Evolutionary conservation across 495 filamentous ascomycete species (phyloP).

Genomic region (Aspergillus ellipticus): DNA sequence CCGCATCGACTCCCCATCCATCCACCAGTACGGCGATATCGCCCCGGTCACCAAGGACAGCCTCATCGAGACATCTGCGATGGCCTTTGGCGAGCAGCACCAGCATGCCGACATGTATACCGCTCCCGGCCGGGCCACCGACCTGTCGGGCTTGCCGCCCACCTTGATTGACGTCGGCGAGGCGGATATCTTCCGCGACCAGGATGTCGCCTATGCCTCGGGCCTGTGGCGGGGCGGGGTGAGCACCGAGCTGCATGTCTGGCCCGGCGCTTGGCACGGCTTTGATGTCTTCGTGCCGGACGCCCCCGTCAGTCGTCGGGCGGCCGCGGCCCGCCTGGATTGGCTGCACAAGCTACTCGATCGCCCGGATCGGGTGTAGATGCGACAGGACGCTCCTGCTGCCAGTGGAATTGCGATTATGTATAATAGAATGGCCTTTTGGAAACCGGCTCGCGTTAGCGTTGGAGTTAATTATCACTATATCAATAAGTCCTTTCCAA

Average conservation of each 20-base stretch:
- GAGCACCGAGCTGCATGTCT: constrained; percentile 48
- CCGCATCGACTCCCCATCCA: constrained; percentile 1
- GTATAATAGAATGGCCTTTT: no score
- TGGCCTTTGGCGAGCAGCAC: neutral
- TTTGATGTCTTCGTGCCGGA: constrained; percentile 33
- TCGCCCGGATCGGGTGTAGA: no score
- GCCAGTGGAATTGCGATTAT: no score
- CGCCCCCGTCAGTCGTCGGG: constrained; percentile 6
- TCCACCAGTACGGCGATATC: constrained; percentile 9
- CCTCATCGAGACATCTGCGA: constrained; percentile 6
- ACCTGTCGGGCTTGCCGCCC: constrained; percentile 17
- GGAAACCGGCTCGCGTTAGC: no score
- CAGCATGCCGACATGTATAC: constrained; percentile 6
- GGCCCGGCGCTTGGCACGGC: constrained; percentile 45
- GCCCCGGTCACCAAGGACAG: constrained; percentile 21
- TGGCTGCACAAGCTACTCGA: constrained; percentile 4
- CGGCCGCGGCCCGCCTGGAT: neutral
- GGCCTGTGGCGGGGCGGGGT: constrained; percentile 33
- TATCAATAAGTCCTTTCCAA: no score
- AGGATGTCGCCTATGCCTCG: constrained; percentile 37
- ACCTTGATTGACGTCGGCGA: constrained; percentile 25
- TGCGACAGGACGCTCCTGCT: no score
- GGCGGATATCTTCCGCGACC: constrained; percentile 37
- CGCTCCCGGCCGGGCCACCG: constrained; percentile 12
- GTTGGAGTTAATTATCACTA: no score